Evolutionary conservation across 176 grass and related monocot species (phyloP), one percentile per base, ranked within the genome.

Genomic region (Phyllostachys edulis): DNA sequence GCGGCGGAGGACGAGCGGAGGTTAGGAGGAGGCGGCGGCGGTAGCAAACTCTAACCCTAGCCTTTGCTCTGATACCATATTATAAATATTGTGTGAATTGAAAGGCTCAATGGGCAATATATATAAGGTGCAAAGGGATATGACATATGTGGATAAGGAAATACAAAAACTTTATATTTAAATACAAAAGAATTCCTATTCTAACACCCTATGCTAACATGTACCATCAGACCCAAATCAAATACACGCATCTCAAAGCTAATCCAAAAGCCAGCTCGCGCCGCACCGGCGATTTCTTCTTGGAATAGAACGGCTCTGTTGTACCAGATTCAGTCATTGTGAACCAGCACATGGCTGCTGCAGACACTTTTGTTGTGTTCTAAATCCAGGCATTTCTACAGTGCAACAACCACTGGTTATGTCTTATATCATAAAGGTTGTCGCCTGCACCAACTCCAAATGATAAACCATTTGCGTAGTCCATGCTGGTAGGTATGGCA

Each of bases 401-500:
- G 4, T 36, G 3, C 39, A 20, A 7, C 32, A 62, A 42, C 15
- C 50, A n/a, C 39, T 36, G 7, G 20, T 47, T 23, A 16, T 67
- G 5, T 45, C 45, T 21, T 9, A 0, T 36, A 15, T 18, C 21
- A 29, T 5, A 23, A 1, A 70, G 67, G 21, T 40, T 4, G 67
- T 54, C 29, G 23, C 24, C 3, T 73, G 67, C 56, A 73, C 67
- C 76, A 64, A 65, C 32, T 80, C 34, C 56, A 34, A 52, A 52
- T 54, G 70, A 73, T 3, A 57, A 84, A 73, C n/a, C 9, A 63
- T 44, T 20, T 80, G 79, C 51, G 9, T n/a, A 26, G 17, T 50
- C 64, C 67, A 37, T 36, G 46, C 34, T 67, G 77, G 11, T 59
- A 29, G 74, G 39, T 13, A n/a, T 17, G 79, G 72, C 57, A 86